Base-by-base conservation (phyloP, 306 rosid species). In the Coriaria nepalensis region DNA sequence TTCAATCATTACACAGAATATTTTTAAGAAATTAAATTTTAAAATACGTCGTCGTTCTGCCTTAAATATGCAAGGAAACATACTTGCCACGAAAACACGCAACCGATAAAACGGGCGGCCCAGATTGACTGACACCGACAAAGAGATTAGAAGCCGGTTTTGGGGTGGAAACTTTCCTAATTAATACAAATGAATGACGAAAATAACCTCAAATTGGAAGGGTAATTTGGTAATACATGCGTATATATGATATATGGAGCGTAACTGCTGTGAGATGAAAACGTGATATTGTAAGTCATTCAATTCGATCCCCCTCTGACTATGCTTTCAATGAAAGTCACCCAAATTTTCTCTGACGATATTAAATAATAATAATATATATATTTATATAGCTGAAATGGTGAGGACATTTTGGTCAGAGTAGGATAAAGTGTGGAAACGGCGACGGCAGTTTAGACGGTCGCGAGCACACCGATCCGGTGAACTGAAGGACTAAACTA, bases 31-130 rank as follows among this genome's bases (percentile, higher is more conserved):
- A n/a, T n/a, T n/a, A n/a, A n/a, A n/a, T n/a, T n/a, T n/a, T n/a
- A n/a, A n/a, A n/a, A n/a, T n/a, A n/a, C n/a, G n/a, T n/a, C n/a
- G n/a, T n/a, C n/a, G n/a, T n/a, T n/a, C n/a, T n/a, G n/a, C n/a
- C n/a, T n/a, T 59, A 60, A 20, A 20, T 20, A 20, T 20, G 29
- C 10, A 65, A 60, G 67, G 68, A 60, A 68, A 61, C 59, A 63
- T 45, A 55, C 54, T 74, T 66, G 79, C 94, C 86, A 79, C 81
- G 56, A 80, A 70, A 69, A 72, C 88, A 82, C 83, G 93, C 88
- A 71, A 86, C 74, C 88, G 34, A 67, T 56, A 67, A 68, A 56
- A 57, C 46, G 39, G 74, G 54, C 40, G 52, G 13, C 53, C 2
- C 43, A 13, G 29, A 20, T 20, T 20, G 29, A 20, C 39, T 47